These are phyloP conservation scores for Ascomycota sp. DNA, from an alignment of 2,329 filamentous ascomycete genomes.

Conservation along the genomic window DNA sequence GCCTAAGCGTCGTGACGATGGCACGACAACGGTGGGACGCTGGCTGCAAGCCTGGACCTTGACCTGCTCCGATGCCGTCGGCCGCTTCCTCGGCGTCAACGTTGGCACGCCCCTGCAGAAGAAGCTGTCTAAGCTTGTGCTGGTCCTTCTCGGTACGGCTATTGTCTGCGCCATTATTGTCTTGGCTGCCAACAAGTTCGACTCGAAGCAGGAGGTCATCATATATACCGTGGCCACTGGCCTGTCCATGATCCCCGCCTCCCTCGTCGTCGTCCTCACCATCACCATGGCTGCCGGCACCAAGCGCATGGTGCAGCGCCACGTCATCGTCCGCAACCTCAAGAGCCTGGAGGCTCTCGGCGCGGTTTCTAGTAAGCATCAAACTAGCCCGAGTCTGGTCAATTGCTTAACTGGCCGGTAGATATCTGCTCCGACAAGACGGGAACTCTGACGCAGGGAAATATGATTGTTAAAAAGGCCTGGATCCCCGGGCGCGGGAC, in stretches of 20 bases:
- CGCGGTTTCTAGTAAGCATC: conserved; percentile 23
- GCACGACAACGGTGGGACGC: conserved; percentile 11
- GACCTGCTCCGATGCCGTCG: conserved; percentile 15
- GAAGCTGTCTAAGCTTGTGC: conserved; percentile 48
- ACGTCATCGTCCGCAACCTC: conserved; percentile 32
- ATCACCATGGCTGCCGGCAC: conserved; percentile 38
- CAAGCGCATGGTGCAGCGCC: conserved; percentile 29
- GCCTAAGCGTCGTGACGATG: conserved; percentile 23
- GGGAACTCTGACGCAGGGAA: conserved; percentile 30
- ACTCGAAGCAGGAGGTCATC: conserved; percentile 17
- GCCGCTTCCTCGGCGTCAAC: conserved; percentile 26
- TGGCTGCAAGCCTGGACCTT: conserved; percentile 16
- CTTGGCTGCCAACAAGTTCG: conserved; percentile 20
- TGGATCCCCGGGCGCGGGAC: conserved; percentile 28
- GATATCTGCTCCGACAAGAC: conserved; percentile 38
- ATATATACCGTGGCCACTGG: conserved; percentile 24
- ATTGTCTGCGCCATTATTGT: conserved; percentile 24
- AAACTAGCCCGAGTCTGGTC: conserved; percentile 1
- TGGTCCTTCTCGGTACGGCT: conserved; percentile 43
- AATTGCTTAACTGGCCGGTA: conserved; percentile 7
- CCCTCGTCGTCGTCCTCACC: conserved; percentile 30
- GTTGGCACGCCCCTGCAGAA: conserved; percentile 49
- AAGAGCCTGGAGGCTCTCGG: conserved; percentile 31
- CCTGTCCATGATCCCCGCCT: conserved; percentile 29
- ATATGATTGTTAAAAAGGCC: conserved; percentile 30